Evolutionary conservation across 2,329 filamentous ascomycete species (phyloP), one percentile per base, ranked within the genome.

Genomic region (Pseudocercospora ulei): DNA sequence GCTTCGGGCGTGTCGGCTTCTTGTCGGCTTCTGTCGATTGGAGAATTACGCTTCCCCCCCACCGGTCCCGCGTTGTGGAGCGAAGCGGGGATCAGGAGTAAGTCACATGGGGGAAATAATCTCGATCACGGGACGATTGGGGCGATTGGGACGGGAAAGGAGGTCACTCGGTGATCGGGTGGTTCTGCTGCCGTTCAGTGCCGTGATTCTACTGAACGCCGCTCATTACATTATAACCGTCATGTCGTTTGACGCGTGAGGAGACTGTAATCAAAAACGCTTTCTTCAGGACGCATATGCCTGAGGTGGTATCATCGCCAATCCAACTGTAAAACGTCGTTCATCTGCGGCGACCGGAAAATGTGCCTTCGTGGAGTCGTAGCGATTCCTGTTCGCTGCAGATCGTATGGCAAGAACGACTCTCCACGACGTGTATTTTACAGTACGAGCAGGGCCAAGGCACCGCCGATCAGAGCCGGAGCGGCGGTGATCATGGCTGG

Each of bases 381-480:
- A 40, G 37, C 35, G 31, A 24, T 24, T 17, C 19, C 24, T 25
- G 27, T 3, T 36, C 30, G 36, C 22, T 18, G 14, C 29, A 11
- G 13, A 35, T 33, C 18, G 22, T 27, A n/a, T 26, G 9, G 22
- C 24, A 27, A 8, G n/a, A 34, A 20, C 22, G 13, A 27, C 18
- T 25, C n/a, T 13, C 24, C 24, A 6, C 11, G 20, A 22, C 19
- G 26, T 16, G 12, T 33, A n/a, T 8, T 26, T 52, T 57, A 57
- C 19, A 61, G 48, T 24, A 55, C 54, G 38, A 64, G 69, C 2
- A 69, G 71, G 9, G 67, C 69, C 3, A 62, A 38, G 23, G 53
- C 56, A 37, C 52, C 58, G 41, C 55, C 58, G 38, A 59, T 44
- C 40, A 62, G 43, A 28, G 35, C 43, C 27, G 59, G 57, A 5